These are phyloP conservation scores for Coffea canephora DNA, from an alignment of 257 asterid genomes.

Conservation along the genomic window DNA sequence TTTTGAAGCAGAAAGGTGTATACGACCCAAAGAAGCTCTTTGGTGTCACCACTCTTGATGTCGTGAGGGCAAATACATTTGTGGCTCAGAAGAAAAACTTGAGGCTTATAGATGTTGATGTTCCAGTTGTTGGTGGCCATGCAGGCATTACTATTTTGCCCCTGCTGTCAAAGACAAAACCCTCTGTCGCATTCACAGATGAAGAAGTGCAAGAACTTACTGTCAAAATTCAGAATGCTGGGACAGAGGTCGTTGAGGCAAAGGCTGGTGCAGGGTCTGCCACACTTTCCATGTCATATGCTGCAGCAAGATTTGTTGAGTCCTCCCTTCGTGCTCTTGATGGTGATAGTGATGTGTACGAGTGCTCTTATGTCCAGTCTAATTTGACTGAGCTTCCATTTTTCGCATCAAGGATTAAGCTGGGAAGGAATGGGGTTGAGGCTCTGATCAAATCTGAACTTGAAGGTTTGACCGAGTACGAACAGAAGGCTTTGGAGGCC, in stretches of 20 bases:
- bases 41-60: constrained; percentile 84
- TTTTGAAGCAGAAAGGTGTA: constrained; percentile 70
- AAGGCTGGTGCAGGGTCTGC: constrained; percentile 96
- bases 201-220: constrained; percentile 71
- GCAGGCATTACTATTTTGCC: constrained; percentile 86
- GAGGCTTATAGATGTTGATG: constrained; percentile 76
- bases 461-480: constrained; percentile 68
- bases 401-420: constrained; percentile 81
- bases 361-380: constrained; percentile 68
- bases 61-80: constrained; percentile 76
- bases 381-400: constrained; percentile 72
- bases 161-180: constrained; percentile 67
- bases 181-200: constrained; percentile 52
- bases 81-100: constrained; percentile 66
- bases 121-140: constrained; percentile 82
- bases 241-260: constrained; percentile 92
- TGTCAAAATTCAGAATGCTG: constrained; percentile 79
- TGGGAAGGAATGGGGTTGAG: constrained; percentile 77
- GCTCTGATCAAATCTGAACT: constrained; percentile 69
- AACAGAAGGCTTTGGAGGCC: constrained; percentile 74
- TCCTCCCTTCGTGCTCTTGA: constrained; percentile 35
- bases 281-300: constrained; percentile 90
- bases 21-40: constrained; percentile 78
- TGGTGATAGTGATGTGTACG: constrained; percentile 40
- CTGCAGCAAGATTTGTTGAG: constrained; percentile 86